phyloP scores from a whole-genome alignment of 495 filamentous ascomycete species.

The Podospora pseudopauciseta region DNA sequence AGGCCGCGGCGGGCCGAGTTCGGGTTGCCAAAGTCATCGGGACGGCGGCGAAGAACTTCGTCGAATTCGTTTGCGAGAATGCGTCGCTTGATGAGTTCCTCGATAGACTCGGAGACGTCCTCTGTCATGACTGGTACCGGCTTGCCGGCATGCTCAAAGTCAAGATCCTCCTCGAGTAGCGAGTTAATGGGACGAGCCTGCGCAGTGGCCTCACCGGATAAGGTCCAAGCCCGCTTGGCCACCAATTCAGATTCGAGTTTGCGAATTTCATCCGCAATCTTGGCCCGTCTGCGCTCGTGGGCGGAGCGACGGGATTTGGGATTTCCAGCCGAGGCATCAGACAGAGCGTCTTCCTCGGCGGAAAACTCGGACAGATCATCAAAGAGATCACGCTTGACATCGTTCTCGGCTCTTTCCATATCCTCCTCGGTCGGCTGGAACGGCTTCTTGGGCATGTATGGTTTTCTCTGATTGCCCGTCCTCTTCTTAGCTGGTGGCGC shows the following conservation, averaged over 20 bases:
- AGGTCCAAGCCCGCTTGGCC: slow-evolving; percentile 85
- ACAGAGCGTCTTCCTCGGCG: slow-evolving; percentile 53
- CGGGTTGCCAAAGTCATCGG: slow-evolving; percentile 58
- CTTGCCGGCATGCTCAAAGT: slow-evolving; percentile 94
- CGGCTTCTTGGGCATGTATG: slow-evolving; percentile 16
- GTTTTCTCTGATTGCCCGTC: slow-evolving; percentile 37
- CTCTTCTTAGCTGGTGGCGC: slow-evolving; percentile 72
- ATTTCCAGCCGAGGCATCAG: slow-evolving; percentile 52
- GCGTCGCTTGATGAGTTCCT: slow-evolving; percentile 89
- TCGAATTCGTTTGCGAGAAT: slow-evolving; percentile 91
- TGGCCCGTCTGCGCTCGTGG: slow-evolving; percentile 82
- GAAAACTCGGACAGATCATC: slow-evolving; percentile 68
- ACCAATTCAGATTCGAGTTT: slow-evolving; percentile 84
- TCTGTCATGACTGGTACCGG: slow-evolving; percentile 90
- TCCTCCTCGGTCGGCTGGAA: slow-evolving; percentile 52
- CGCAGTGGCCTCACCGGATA: slow-evolving; percentile 84
- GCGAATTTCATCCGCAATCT: slow-evolving; percentile 83
- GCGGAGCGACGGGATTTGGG: slow-evolving; percentile 61
- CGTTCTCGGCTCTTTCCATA: slow-evolving; percentile 80
- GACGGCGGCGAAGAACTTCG: slow-evolving; percentile 80
- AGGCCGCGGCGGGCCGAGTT: slow-evolving; percentile 56
- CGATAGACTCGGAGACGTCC: slow-evolving; percentile 89
- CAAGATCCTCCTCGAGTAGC: slow-evolving; percentile 88
- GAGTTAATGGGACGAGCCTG: slow-evolving; percentile 82
- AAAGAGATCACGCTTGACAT: slow-evolving; percentile 88